phyloP scores from a whole-genome alignment of 176 grass and related monocot genomes.

The Musa itinerans region DNA sequence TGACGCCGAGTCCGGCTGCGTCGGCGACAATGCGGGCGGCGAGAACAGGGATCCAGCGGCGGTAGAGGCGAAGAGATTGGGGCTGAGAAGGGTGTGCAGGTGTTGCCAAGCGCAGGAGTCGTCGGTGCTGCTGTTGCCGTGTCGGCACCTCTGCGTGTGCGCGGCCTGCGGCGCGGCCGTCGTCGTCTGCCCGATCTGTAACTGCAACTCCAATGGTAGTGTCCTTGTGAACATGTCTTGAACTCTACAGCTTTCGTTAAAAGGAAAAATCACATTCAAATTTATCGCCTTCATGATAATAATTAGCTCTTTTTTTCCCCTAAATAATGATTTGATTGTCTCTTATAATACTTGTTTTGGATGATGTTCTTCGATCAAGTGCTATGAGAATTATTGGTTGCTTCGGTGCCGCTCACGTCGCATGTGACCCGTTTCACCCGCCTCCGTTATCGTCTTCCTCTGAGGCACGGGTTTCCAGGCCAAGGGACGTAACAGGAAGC shows the following conservation, averaged over 20 bases:
- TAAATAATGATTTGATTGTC: no score
- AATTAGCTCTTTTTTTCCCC: no score
- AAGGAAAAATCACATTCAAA: background rate
- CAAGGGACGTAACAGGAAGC: no score
- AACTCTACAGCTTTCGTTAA: background rate
- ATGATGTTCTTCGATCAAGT: no score
- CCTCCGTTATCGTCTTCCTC: no score
- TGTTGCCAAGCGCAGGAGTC: constrained; percentile 30
- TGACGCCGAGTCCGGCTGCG: constrained; percentile 62
- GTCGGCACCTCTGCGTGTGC: constrained; percentile 65
- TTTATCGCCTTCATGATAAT: background rate
- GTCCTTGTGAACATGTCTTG: constrained; percentile 63
- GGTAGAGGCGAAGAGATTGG: background rate
- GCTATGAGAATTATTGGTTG: no score
- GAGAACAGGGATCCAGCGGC: background rate
- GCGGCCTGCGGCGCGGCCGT: constrained; percentile 34
- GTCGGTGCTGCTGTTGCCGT: constrained; percentile 55
- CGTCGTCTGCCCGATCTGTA: constrained; percentile 45
- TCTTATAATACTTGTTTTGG: no score
- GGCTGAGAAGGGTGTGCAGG: constrained; percentile 21
- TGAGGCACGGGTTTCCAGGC: no score
- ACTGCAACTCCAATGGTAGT: constrained; percentile 40
- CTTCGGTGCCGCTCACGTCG: no score
- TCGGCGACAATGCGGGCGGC: constrained; percentile 13
- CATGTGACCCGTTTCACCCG: no score